Conservation (phyloP, 2,329 filamentous ascomycete genomes). For the Dothideomycetidae sp. region DNA sequence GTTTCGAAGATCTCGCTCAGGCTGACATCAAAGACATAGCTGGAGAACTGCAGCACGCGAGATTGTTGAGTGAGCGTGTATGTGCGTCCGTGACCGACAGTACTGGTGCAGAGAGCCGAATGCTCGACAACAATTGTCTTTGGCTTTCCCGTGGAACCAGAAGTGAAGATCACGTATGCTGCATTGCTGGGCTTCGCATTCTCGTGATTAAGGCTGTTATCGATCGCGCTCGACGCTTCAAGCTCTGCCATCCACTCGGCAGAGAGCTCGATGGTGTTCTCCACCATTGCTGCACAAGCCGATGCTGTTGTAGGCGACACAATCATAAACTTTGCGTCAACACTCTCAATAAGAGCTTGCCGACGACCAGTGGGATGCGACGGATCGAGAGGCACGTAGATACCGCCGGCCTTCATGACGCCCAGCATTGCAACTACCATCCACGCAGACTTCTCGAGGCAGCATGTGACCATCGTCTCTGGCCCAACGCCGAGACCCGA, state of each 20-base stretch:
- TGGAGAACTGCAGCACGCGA: constrained; percentile 9
- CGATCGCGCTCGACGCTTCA: neutral
- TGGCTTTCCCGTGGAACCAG: constrained; percentile 17
- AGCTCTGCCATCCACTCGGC: neutral
- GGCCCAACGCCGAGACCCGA: constrained; percentile 10
- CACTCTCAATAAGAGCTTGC: constrained; percentile 16
- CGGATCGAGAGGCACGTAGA: constrained; percentile 18
- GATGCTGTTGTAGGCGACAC: neutral
- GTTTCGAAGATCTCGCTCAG: constrained; percentile 12
- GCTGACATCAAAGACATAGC: constrained; percentile 12
- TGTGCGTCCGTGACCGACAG: constrained; percentile 24
- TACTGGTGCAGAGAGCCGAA: constrained; percentile 38
- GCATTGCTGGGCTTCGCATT: constrained; percentile 31
- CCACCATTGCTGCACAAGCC: neutral
- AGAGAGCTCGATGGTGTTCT: neutral
- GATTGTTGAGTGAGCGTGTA: constrained; percentile 6
- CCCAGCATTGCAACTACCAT: constrained; percentile 17
- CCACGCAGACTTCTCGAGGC: constrained; percentile 18
- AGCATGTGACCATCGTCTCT: constrained; percentile 14
- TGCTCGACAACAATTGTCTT: constrained; percentile 17
- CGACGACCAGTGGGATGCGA: constrained; percentile 17
- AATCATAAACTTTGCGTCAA: constrained; percentile 9
- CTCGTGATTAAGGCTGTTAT: constrained; percentile 1
- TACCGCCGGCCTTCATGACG: constrained; percentile 20
- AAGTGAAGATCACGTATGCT: constrained; percentile 38